Percentiles rank a stretch among this genome's conserved stretches.
Conservation (phyloP, 495 filamentous ascomycete genomes). For the Daldinia loculata region DNA sequence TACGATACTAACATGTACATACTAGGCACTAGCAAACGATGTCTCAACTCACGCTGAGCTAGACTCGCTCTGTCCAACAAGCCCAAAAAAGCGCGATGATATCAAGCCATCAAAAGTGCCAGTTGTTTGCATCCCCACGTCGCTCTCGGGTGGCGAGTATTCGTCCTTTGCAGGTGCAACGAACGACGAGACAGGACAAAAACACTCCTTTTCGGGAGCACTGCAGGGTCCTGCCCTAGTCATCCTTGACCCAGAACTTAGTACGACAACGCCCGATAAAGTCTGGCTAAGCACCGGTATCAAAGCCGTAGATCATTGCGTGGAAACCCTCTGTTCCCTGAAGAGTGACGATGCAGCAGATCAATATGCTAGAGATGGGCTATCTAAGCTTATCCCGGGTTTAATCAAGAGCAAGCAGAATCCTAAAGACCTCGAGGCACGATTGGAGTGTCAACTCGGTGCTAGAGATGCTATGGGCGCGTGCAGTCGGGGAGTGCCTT, state of each 20-base stretch:
- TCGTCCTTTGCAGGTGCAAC: slow-evolving; percentile 65
- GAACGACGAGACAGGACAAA: slow-evolving; percentile 58
- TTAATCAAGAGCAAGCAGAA: slow-evolving; percentile 59
- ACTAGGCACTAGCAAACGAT: slow-evolving; percentile 51
- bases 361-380: slow-evolving; percentile 52
- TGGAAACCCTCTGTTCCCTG: slow-evolving; percentile 63
- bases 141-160: slow-evolving; percentile 69
- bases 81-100: slow-evolving; percentile 46
- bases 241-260: slow-evolving; percentile 64
- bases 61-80: slow-evolving; percentile 48
- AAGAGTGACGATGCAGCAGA: slow-evolving; percentile 54
- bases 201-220: slow-evolving; percentile 60
- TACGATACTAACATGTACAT: slow-evolving; percentile 5
- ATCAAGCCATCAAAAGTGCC: slow-evolving; percentile 58
- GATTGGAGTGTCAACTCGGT: slow-evolving; percentile 62
- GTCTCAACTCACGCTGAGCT: slow-evolving; percentile 55
- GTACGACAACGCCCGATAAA: slow-evolving; percentile 59
- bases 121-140: slow-evolving; percentile 65
- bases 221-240: slow-evolving; percentile 58
- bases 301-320: slow-evolving; percentile 68
- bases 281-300: slow-evolving; percentile 68
- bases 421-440: slow-evolving; percentile 52
- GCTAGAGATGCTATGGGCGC: slow-evolving; percentile 65
- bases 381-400: slow-evolving; percentile 60
- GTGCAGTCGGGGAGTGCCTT: slow-evolving; percentile 55